Base-by-base conservation (phyloP, 2,329 filamentous ascomycete species). In the Alternaria sp. region DNA sequence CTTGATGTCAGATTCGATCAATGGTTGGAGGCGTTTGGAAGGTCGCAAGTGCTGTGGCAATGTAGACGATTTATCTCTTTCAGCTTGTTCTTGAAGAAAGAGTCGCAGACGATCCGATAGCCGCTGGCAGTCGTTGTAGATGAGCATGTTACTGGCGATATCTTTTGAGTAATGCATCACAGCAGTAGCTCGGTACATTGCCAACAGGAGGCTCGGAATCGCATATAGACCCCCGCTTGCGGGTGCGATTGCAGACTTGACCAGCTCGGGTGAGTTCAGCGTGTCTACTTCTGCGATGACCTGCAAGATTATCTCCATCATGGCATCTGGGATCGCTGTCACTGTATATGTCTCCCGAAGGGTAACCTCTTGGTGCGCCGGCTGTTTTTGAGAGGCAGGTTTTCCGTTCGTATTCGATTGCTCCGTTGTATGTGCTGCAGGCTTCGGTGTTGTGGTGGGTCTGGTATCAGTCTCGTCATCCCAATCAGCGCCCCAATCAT, bases 321-420 rank as follows among this genome's bases (percentile, higher is more conserved):
- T 89, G 5, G 90, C 88, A 64, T 93, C 90, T 1, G 96, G 95
- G 77, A 97, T 91, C 3, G 91, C 91, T 0, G 95, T 97, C 55
- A 97, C 91, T 62, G 90, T 92, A 78, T 97, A 99, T 2, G 87
- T 91, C 80, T 99, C 96, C 65, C 86, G 91, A 47, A 98, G 81
- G 0, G 92, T 91, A 62, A 98, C 82, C 75, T 96, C 91, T 59
- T 88, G 85, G 9, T 83, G 75, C 50, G 64, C 66, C 0, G 69
- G 32, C 21, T 64, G 47, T 43, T 74, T 74, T 19, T 74, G 66
- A 3, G 72, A 49, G 21, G 76, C 66, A 5, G 74, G 61, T 36
- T 79, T 77, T 23, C 71, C 70, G 52, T 79, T 80, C 13, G 64
- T 58, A 61, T 70, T 81, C 67, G 55, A 78, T 68, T 66, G 76